Evolutionary conservation across 768 basidiomycete species (phyloP).

Genomic region (Trametes cubensis): DNA sequence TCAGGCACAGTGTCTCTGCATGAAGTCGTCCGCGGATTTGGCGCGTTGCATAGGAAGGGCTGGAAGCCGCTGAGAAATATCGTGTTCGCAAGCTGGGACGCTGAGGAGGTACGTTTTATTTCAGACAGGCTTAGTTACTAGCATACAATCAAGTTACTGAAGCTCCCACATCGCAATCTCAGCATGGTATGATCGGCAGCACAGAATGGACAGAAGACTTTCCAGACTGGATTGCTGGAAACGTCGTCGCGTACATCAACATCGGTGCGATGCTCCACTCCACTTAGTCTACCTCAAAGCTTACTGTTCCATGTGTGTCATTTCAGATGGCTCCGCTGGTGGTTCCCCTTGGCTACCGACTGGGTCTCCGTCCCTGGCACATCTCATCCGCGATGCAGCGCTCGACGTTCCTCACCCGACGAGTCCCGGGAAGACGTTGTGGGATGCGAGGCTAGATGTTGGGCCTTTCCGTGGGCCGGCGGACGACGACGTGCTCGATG

Average conservation of each 20-base stretch:
- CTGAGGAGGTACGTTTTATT: slow-evolving; percentile 53
- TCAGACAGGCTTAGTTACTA: background rate
- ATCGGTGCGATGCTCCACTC: slow-evolving; percentile 38
- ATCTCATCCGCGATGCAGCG: slow-evolving; percentile 70
- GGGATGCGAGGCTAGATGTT: slow-evolving; percentile 71
- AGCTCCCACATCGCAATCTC: background rate
- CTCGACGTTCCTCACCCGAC: slow-evolving; percentile 76
- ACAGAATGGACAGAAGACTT: slow-evolving; percentile 97
- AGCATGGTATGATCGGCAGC: slow-evolving; percentile 77
- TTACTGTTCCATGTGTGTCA: too few species aligned
- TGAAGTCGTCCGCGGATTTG: slow-evolving; percentile 78
- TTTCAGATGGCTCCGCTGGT: slow-evolving; percentile 7
- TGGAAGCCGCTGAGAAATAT: slow-evolving; percentile 87
- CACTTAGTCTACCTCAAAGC: too few species aligned
- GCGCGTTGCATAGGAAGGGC: slow-evolving; percentile 66
- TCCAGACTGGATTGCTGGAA: slow-evolving; percentile 70
- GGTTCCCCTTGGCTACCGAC: slow-evolving; percentile 42
- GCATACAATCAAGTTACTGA: background rate
- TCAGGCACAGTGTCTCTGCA: slow-evolving; percentile 81
- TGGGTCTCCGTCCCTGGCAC: slow-evolving; percentile 82
- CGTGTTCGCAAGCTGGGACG: slow-evolving; percentile 81
- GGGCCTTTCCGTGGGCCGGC: slow-evolving; percentile 50
- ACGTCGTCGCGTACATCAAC: slow-evolving; percentile 88
- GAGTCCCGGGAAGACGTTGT: slow-evolving; percentile 62
- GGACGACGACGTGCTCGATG: slow-evolving; percentile 49